Conservation (phyloP, 306 rosid species). For the Lathyrus tuberosus region DNA sequence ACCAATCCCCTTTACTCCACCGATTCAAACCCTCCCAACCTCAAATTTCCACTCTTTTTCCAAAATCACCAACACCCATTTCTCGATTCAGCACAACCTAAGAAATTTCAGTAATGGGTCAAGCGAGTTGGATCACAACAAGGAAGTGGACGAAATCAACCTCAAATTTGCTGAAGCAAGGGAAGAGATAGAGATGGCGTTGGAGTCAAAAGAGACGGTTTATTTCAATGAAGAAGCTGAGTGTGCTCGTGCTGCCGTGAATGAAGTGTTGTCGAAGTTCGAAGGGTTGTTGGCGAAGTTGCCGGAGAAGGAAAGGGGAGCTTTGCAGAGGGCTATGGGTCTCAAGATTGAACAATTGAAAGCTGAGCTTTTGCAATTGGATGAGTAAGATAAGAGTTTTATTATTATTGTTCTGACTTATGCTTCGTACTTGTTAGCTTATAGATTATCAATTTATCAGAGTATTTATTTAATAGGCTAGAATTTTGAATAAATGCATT, state of each 20-base stretch:
- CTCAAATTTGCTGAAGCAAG: conserved; percentile 95
- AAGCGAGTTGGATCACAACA: conserved; percentile 55
- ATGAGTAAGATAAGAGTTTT: conserved; percentile 54
- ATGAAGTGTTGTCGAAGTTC: conserved; percentile 61
- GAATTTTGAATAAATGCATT: conserved; percentile 43
- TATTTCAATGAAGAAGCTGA: conserved; percentile 93
- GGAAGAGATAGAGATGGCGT: conserved; percentile 90
- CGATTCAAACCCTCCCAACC: conserved; percentile 20
- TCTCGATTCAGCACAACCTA: conserved; percentile 14
- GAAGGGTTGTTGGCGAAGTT: conserved; percentile 62
- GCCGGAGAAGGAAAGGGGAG: conserved; percentile 62
- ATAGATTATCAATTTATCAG: not conserved
- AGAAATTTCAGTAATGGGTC: conserved; percentile 54
- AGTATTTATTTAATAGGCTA: conserved; percentile 19
- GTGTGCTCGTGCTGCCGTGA: conserved; percentile 85
- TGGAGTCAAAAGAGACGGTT: conserved; percentile 93
- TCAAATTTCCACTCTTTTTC: conserved; percentile 43
- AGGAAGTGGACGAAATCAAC: conserved; percentile 81
- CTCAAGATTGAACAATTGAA: conserved; percentile 90
- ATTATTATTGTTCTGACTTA: not conserved
- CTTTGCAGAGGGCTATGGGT: conserved; percentile 86
- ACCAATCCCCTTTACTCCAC: conserved; percentile 28
- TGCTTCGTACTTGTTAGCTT: not conserved
- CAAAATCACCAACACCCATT: conserved; percentile 33
- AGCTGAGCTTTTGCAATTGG: conserved; percentile 81